Evolutionary conservation across 2,329 filamentous ascomycete genomes (phyloP).

Genomic region (Trichoderma sp.): DNA sequence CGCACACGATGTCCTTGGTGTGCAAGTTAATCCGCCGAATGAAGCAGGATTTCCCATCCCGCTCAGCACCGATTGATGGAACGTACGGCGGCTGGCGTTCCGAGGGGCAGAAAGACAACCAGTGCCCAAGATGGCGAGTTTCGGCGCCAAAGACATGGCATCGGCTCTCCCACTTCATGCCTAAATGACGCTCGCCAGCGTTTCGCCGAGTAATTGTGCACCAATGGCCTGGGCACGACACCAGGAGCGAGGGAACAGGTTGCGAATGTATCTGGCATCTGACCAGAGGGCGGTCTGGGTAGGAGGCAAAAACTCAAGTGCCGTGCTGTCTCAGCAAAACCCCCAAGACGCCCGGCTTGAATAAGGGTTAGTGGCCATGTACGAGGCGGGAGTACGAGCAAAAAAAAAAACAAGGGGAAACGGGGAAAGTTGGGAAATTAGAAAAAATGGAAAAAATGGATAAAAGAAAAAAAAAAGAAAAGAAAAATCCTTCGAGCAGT

Average conservation of each 20-base stretch:
- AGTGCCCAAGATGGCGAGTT: too few relatives aligned
- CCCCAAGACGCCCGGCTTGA: not conserved
- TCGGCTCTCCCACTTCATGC: too few relatives aligned
- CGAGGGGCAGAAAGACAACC: too few relatives aligned
- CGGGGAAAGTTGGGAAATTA: too few relatives aligned
- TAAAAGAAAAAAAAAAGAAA: not conserved
- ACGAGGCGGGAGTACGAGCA: too few relatives aligned
- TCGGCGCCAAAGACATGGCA: too few relatives aligned
- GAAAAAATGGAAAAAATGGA: not conserved
- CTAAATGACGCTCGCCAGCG: too few relatives aligned
- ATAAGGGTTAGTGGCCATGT: too few relatives aligned
- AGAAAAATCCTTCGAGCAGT: too few relatives aligned
- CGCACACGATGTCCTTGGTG: not conserved
- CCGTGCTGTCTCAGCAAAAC: not conserved
- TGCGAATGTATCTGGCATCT: not conserved
- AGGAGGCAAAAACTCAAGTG: not conserved
- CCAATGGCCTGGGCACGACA: not conserved
- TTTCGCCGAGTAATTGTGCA: not conserved
- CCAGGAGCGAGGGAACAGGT: not conserved
- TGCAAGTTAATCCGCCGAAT: too few relatives aligned
- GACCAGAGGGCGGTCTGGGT: not conserved
- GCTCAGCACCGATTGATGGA: not conserved
- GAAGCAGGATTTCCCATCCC: not conserved
- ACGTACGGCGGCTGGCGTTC: too few relatives aligned
- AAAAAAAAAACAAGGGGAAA: too few relatives aligned